Percentiles rank a stretch among this genome's conserved stretches.
These are phyloP conservation scores for Juglanconis juglandina DNA, from an alignment of 2,329 filamentous ascomycete species.

Conservation along the genomic window DNA sequence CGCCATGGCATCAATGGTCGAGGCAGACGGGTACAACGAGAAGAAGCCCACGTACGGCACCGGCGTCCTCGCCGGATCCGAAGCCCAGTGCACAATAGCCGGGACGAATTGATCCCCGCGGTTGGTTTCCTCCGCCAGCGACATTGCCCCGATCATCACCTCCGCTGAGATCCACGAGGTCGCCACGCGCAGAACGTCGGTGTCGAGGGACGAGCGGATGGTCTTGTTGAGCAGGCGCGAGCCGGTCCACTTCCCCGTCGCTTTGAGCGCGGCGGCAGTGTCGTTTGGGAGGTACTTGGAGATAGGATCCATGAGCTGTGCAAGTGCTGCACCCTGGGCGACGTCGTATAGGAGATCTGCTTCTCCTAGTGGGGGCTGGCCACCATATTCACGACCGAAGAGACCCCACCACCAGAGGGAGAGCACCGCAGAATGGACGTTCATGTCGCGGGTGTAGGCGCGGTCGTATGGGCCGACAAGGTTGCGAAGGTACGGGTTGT, in stretches of 20 bases:
- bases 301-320: slow-evolving; percentile 34
- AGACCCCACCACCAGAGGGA: slow-evolving; percentile 41
- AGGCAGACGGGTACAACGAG: slow-evolving; percentile 39
- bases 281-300: slow-evolving; percentile 26
- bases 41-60: slow-evolving; percentile 39
- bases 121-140: slow-evolving; percentile 33
- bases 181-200: slow-evolving; percentile 28
- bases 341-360: slow-evolving; percentile 39
- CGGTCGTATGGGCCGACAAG: slow-evolving; percentile 35
- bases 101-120: slow-evolving; percentile 41
- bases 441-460: slow-evolving; percentile 37
- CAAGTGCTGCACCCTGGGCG: slow-evolving; percentile 37
- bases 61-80: slow-evolving; percentile 35
- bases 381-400: slow-evolving; percentile 36
- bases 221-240: slow-evolving; percentile 33
- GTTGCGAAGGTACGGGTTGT: slow-evolving; percentile 34
- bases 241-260: slow-evolving; percentile 32
- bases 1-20: slow-evolving; percentile 38
- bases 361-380: slow-evolving; percentile 35
- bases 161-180: slow-evolving; percentile 40
- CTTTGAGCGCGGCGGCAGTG: slow-evolving; percentile 27
- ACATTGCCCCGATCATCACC: slow-evolving; percentile 40
- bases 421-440: slow-evolving; percentile 37
- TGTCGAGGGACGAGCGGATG: slow-evolving; percentile 32
- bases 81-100: slow-evolving; percentile 44